Base-by-base conservation (phyloP, 768 basidiomycete species). In the Termitomyces bulborhizus region DNA sequence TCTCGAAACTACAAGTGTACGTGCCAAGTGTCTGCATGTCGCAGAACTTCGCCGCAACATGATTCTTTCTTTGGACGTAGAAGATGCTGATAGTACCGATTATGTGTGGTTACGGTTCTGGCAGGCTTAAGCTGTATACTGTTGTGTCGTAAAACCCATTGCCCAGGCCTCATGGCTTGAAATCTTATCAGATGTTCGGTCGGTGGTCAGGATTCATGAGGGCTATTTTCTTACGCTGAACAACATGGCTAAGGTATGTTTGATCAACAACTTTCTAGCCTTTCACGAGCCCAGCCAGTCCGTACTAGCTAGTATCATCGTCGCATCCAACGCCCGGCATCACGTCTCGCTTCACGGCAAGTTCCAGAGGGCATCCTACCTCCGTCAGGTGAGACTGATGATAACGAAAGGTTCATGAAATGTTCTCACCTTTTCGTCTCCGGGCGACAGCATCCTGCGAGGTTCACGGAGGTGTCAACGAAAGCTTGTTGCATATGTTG, bases 401-500 rank as follows among this genome's bases (percentile, higher is more conserved):
- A 44, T n/a, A 11, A 36, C 12, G 46, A 18, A 41, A 18, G 31
- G 16, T 16, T 51, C 50, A 45, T 52, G 15, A 55, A 42, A 55
- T 15, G 32, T 13, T 45, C 16, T 53, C 40, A 43, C 36, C 42
- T 36, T 49, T 29, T 26, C 41, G 55, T 43, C 36, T 45, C 21
- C 21, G 21, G 51, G 54, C 4, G 36, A 53, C 46, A 43, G n/a
- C 21, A 37, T 42, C 15, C 47, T 54, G 53, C 53, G 55, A 57
- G 54, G 51, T 48, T 51, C 39, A 39, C 59, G 55, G 55, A 60
- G 58, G 51, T 34, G 34, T 34, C 34, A 34, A 37, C 36, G 4
- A 37, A 21, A 16, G 36, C 15, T 37, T 37, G 34, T 36, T 2
- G 4, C 6, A 37, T 37, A 37, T 37, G 36, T 37, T 37, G 6